phyloP scores from a whole-genome alignment of 108 stramenopile genomes.

The Conticribra weissflogii region DNA sequence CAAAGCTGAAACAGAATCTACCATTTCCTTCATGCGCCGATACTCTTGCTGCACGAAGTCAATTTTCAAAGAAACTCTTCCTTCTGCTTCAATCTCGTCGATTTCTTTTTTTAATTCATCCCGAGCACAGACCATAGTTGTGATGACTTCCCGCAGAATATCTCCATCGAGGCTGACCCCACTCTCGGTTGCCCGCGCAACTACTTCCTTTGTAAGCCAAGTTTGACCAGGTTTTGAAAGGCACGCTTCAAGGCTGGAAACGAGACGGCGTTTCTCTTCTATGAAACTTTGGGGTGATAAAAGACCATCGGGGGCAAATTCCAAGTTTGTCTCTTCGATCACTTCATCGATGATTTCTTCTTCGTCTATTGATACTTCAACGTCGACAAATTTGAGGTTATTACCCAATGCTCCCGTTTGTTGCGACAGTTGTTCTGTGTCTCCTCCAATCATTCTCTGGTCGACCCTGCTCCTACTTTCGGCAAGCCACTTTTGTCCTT shows the following conservation, averaged over 20 bases:
- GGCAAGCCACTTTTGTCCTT: conserved; percentile 44
- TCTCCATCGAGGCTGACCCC: conserved; percentile 43
- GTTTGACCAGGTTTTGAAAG: conserved; percentile 60
- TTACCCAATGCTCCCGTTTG: neutral
- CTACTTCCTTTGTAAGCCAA: conserved; percentile 58
- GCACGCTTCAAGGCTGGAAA: conserved; percentile 51
- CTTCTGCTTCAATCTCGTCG: conserved; percentile 25
- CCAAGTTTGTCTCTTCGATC: conserved; percentile 50
- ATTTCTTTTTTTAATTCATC: conserved; percentile 56
- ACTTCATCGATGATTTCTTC: conserved; percentile 46
- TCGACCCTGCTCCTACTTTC: conserved; percentile 15
- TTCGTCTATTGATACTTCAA: conserved; percentile 23
- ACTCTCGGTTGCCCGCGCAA: conserved; percentile 30
- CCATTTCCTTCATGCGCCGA: conserved; percentile 41
- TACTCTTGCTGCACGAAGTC: conserved; percentile 38
- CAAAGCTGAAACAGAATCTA: conserved; percentile 31
- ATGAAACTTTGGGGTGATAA: conserved; percentile 41
- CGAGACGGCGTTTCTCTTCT: conserved; percentile 47
- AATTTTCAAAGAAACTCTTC: conserved; percentile 36
- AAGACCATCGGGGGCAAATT: conserved; percentile 49
- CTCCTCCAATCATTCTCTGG: conserved; percentile 34
- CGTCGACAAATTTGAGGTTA: conserved; percentile 23
- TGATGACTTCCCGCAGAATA: conserved; percentile 50
- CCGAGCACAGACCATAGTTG: conserved; percentile 56
- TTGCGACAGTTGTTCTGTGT: conserved; percentile 3